Percentiles rank a stretch among this genome's conserved stretches.
phyloP scores from a whole-genome alignment of 2,329 filamentous ascomycete genomes.

The Penicillium sp. region DNA sequence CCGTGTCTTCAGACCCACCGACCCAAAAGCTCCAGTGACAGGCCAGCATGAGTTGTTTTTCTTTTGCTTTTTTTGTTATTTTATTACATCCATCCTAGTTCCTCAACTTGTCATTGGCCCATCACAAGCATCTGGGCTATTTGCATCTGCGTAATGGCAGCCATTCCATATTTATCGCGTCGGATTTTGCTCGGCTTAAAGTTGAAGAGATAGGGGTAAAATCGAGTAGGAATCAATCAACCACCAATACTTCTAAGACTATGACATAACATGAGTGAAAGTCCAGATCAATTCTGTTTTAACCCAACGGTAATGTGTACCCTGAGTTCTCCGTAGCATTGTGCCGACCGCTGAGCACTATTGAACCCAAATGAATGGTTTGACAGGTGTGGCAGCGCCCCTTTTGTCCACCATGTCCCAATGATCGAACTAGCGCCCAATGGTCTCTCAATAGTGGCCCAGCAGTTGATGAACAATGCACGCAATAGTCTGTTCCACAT shows the following conservation, averaged over 20 bases:
- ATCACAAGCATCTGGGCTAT: neutral
- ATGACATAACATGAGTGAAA: neutral
- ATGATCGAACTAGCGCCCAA: constrained; percentile 18
- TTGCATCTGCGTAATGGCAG: neutral
- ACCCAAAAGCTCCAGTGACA: constrained; percentile 10
- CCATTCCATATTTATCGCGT: neutral
- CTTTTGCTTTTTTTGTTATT: neutral
- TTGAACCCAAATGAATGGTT: constrained; percentile 21
- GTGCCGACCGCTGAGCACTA: constrained; percentile 3
- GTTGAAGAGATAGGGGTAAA: neutral
- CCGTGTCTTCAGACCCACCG: constrained; percentile 20
- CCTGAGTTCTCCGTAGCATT: neutral
- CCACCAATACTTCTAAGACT: neutral
- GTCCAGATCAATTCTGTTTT: neutral
- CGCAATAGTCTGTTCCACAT: constrained; percentile 7
- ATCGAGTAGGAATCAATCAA: neutral
- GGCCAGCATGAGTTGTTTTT: constrained; percentile 10
- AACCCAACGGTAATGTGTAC: neutral
- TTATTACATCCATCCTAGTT: neutral
- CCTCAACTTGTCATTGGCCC: neutral
- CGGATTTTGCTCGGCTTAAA: neutral
- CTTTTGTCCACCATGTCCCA: constrained; percentile 3
- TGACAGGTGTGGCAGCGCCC: constrained; percentile 21
- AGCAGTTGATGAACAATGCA: neutral
- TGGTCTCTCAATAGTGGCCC: constrained; percentile 22